Evolutionary conservation across 2,329 filamentous ascomycete species (phyloP), one percentile per base, ranked within the genome.

Genomic region (Coniosporium tulheliwenetii): DNA sequence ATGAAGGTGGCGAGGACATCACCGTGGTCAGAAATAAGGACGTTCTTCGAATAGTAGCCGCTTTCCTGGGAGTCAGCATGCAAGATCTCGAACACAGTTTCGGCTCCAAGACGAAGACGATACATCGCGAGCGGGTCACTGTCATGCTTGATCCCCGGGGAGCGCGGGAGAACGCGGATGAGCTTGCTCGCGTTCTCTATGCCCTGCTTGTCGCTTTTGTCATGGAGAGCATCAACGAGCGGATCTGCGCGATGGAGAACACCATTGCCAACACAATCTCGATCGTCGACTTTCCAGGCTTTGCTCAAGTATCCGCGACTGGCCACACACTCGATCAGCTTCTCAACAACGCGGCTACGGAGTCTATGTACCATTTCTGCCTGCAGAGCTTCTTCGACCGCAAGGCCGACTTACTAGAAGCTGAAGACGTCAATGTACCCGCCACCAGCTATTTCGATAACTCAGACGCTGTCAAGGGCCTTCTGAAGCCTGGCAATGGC

Each of bases 391-490:
- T 98, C 64, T 98, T 96, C 58, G 87, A 95, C 54, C 79, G 81
- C 49, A 93, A 91, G 60, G 86, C 87, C 0, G 89, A 96, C 46
- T 76, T 93, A 63, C 71, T 98, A 15, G 91, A 98, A 55, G 86
- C 81, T 1, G 91, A 98, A 58, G 91, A 98, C 57, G 85, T 98
- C 31, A 77, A 71, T 30, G 85, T 98, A 2, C 75, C 87, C 2
- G 80, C 87, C 1, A 95, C 89, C 0, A 94, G 85, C 64, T 98
- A 96, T 61, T 98, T 95, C 51, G 91, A 98, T 61, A 98, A 96
- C 60, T 86, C 84, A 0, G 91, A 96, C 58, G 86, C 89, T 8
- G 86, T 95, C 45, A 85, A 83, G 52, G 89, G 86, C 10, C 70
- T 98, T 30, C 67, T 98, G 41, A 98, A 96, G 65, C 72, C 85